Base-by-base conservation (phyloP, 2,329 filamentous ascomycete genomes). In the Fusarium dimerum region DNA sequence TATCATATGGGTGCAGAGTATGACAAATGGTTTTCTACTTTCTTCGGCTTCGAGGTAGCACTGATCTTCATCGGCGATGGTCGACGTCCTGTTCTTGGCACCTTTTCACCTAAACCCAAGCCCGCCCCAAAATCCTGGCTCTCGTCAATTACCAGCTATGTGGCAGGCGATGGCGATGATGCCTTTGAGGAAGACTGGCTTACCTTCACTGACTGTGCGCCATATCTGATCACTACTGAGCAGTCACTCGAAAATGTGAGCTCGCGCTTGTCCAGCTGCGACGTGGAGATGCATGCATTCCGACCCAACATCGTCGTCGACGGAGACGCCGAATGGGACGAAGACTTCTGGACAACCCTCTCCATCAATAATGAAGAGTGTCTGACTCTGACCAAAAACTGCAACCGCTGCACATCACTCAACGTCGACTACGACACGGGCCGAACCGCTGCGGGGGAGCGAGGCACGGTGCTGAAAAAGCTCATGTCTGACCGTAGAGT, bases 391-490 rank as follows among this genome's bases (percentile, higher is more conserved):
- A 90, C 86, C 34, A 83, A 82, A 47, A 89, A 91, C 68, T 92
- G 88, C 66, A 79, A 77, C 34, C 77, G 88, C 39, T 92, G 88
- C 68, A 72, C 76, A 30, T 88, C 85, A 54, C 73, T 91, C 55
- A 90, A 90, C 69, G 81, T 92, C 52, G 85, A 91, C 71, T 89
- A 88, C 66, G 66, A 72, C 18, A 89, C 84, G 0, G 88, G 88
- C 7, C 79, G 78, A 45, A 72, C 76, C 40, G 83, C 80, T 0
- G 71, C 73, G 1, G 83, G 82, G 2, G 81, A 84, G 62, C 68
- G 73, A 36, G 86, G 84, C n/a, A 75, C 72, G 39, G 78, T 89
- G 15, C 73, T 90, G 56, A 90, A 90, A 75, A 84, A 85, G 63
- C 71, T 92, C 62, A 85, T 85, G 79, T 80, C 77, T 47, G 86